Base-by-base conservation (phyloP, 352 stramenopile genomes). In the Globisporangium parvum region DNA sequence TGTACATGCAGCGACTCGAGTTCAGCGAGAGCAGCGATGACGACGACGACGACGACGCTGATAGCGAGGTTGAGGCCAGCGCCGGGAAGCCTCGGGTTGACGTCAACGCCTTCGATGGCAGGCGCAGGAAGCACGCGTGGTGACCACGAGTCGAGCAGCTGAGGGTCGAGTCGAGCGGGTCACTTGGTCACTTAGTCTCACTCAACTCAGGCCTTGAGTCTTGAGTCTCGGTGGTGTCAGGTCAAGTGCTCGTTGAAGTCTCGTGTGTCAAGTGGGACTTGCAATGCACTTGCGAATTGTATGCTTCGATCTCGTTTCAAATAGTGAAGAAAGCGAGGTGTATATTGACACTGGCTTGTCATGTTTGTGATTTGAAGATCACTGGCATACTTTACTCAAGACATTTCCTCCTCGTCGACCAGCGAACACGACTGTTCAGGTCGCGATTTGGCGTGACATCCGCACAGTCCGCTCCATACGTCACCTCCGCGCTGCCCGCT, bases 1-100 rank as follows among this genome's bases (percentile, higher is more conserved):
- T 81, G 33, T 66, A 77, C 55, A 73, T 81, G 67, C 67, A 57
- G 15, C 65, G 60, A 3, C 53, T 81, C 17, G 57, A 69, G 57
- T 40, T 81, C 2, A 46, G 33, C 14, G 53, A 55, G 26, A 54
- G 56, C 59, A 37, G 31, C 9, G n/a, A 21, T 8, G 35, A 52
- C 12, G 49, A 50, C 10, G 17, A 50, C 10, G 17, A 50, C 5
- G 47, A 51, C 9, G 24, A 55, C 33, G 15, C 51, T 24, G 15
- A 31, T 5, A 8, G 26, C 20, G 1, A 14, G 20, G 14, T 53
- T 12, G 35, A 59, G 31, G 31, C 10, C 31, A 37, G 31, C 31
- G n/a, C 12, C 21, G 28, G 31, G 14, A 20, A 51, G n/a, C 12
- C 20, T 20, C 31, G 31, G 5, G 31, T 37, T 37, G 31, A 37